These are phyloP conservation scores for Hypoxylon sp. DNA, from an alignment of 2,329 filamentous ascomycete genomes.

Conservation along the genomic window DNA sequence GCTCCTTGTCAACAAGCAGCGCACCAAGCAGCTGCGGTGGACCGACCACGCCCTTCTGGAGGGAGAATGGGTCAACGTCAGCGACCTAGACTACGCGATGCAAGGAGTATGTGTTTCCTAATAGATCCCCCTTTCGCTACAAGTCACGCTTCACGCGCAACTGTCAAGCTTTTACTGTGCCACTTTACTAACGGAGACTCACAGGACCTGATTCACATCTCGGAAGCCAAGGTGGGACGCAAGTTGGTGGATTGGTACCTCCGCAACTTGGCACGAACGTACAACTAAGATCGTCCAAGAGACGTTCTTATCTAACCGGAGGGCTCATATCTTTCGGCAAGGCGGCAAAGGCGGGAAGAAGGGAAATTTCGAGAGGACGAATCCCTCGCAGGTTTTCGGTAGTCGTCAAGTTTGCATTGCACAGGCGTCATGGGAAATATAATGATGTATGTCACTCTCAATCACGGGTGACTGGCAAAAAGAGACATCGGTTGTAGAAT, in stretches of 20 bases:
- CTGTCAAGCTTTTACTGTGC: slow-evolving; percentile 48
- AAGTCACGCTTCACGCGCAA: slow-evolving; percentile 43
- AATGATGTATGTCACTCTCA: slow-evolving; percentile 47
- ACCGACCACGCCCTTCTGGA: slow-evolving; percentile 90
- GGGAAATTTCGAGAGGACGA: slow-evolving; percentile 45
- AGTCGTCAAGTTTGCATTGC: slow-evolving; percentile 56
- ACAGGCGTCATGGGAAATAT: slow-evolving; percentile 56
- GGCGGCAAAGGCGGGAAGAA: slow-evolving; percentile 38
- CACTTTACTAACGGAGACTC: slow-evolving; percentile 47
- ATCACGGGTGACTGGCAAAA: slow-evolving; percentile 42
- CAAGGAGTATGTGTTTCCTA: slow-evolving; percentile 78
- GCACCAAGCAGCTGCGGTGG: slow-evolving; percentile 96
- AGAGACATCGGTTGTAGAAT: slow-evolving; percentile 23
- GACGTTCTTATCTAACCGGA: slow-evolving; percentile 13
- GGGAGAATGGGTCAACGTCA: slow-evolving; percentile 92
- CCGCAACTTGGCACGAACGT: slow-evolving; percentile 94
- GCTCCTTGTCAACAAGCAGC: slow-evolving; percentile 98
- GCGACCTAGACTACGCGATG: slow-evolving; percentile 96
- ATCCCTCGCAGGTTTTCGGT: slow-evolving; percentile 51
- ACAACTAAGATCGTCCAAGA: slow-evolving; percentile 69
- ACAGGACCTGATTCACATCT: slow-evolving; percentile 97
- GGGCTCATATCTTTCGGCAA: slow-evolving; percentile 33
- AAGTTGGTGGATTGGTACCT: slow-evolving; percentile 99
- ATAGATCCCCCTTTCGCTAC: slow-evolving; percentile 14
- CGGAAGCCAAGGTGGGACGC: slow-evolving; percentile 97